These are phyloP conservation scores for Phytopythium chamaehyphon DNA, from an alignment of 352 stramenopile species.

Conservation along the genomic window DNA sequence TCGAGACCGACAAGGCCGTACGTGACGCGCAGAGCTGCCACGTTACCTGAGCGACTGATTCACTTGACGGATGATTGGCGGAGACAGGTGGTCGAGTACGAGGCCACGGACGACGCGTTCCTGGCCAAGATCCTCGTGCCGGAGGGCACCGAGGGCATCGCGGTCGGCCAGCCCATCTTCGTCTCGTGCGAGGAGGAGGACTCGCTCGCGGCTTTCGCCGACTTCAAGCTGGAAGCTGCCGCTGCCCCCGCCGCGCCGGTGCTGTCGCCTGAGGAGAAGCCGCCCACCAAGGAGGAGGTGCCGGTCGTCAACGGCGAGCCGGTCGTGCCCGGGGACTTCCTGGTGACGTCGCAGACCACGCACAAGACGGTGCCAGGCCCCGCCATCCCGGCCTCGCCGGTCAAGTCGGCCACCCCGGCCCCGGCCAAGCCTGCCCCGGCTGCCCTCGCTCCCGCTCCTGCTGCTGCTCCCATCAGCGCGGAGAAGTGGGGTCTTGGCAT, in stretches of 20 bases:
- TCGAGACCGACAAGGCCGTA: conserved; percentile 99
- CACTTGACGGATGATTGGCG: neutral
- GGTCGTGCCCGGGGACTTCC: conserved; percentile 53
- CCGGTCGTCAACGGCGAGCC: conserved; percentile 41
- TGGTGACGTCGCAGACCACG: conserved; percentile 58
- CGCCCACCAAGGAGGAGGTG: conserved; percentile 68
- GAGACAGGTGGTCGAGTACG: conserved; percentile 93
- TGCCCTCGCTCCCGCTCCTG: conserved; percentile 18
- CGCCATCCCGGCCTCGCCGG: conserved; percentile 27
- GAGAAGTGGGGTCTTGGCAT: conserved; percentile 79
- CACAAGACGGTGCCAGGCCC: conserved; percentile 44
- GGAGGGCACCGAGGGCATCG: conserved; percentile 88
- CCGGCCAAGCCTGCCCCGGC: conserved; percentile 10
- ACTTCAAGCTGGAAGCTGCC: conserved; percentile 72
- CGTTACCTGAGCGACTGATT: too few species aligned
- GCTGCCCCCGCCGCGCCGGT: conserved; percentile 24
- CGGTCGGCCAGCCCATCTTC: conserved; percentile 93
- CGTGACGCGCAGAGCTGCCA: conserved; percentile 2
- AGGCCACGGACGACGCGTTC: conserved; percentile 96
- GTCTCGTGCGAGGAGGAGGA: conserved; percentile 92
- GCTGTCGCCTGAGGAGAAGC: conserved; percentile 56
- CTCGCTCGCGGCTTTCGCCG: conserved; percentile 56
- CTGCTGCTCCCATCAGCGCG: conserved; percentile 9
- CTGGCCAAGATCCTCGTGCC: conserved; percentile 95
- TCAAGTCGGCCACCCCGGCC: conserved; percentile 17